phyloP scores from a whole-genome alignment of 345 rosid species.

The Geranium rotundifolium region DNA sequence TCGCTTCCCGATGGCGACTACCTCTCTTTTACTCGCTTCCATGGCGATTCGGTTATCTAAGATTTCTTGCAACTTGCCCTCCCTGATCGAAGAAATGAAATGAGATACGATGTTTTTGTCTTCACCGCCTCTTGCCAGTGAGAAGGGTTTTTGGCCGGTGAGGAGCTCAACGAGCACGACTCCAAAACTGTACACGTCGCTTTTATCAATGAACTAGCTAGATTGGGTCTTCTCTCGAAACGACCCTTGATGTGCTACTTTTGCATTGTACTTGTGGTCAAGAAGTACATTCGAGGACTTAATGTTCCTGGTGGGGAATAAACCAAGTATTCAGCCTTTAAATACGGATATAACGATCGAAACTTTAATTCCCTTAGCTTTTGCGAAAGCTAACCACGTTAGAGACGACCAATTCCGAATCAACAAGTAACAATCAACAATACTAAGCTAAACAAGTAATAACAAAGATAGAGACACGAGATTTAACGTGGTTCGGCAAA shows the following conservation, averaged over 20 bases:
- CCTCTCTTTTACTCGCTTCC: constrained; percentile 3
- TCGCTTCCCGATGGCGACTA: background rate
- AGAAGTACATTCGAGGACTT: constrained; percentile 24
- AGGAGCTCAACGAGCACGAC: constrained; percentile 12
- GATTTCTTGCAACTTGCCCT: background rate
- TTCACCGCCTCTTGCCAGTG: constrained; percentile 2
- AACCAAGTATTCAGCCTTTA: too few relatives aligned
- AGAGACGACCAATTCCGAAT: too few relatives aligned
- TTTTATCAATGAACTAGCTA: constrained; percentile 10
- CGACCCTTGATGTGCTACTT: constrained; percentile 13
- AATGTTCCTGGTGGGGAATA: too few relatives aligned
- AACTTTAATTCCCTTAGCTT: too few relatives aligned
- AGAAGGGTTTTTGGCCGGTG: constrained; percentile 8
- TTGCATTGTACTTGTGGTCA: constrained; percentile 11
- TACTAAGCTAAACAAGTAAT: too few relatives aligned
- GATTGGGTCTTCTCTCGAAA: constrained; percentile 12
- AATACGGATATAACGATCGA: too few relatives aligned
- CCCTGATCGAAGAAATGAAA: constrained; percentile 1
- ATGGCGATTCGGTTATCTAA: constrained; percentile 5
- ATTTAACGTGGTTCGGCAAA: too few relatives aligned
- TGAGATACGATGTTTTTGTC: constrained; percentile 1
- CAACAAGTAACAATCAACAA: too few relatives aligned
- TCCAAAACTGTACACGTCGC: constrained; percentile 15
- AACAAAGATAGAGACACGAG: too few relatives aligned
- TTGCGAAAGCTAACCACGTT: too few relatives aligned